These are phyloP conservation scores for Fusarium tuaranense DNA, from an alignment of 2,329 filamentous ascomycete species.

Conservation along the genomic window DNA sequence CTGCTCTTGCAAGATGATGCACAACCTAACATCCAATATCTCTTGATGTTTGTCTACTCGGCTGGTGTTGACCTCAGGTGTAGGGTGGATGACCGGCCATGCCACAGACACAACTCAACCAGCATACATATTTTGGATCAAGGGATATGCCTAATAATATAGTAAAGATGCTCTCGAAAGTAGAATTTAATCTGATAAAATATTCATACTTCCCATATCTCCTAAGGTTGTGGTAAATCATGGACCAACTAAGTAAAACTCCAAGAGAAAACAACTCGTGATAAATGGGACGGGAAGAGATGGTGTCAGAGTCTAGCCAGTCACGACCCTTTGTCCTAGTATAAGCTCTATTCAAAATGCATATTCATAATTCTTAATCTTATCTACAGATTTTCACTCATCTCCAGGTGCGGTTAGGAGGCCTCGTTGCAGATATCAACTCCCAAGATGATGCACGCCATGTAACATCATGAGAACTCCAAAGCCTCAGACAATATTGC, in stretches of 20 bases:
- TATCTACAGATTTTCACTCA: not conserved
- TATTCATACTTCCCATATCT: not conserved
- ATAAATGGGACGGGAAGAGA: rapidly evolving
- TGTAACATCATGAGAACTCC: not conserved
- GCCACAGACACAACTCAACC: not conserved
- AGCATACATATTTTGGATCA: not conserved
- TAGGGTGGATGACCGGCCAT: not conserved
- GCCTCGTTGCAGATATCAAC: not conserved
- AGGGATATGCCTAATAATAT: not conserved
- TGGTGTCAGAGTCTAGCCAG: rapidly evolving
- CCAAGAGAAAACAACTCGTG: not conserved
- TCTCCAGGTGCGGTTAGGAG: not conserved
- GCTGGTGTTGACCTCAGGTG: not conserved
- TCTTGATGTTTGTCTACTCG: not conserved
- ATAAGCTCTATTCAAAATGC: not conserved
- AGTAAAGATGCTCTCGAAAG: not conserved
- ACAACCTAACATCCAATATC: not conserved
- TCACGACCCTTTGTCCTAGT: rapidly evolving
- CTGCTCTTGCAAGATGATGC: not conserved
- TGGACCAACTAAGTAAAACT: not conserved
- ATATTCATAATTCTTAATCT: not conserved
- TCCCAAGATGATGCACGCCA: no score
- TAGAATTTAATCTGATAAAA: not conserved
- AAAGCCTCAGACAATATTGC: not conserved
- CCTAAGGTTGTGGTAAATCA: not conserved